Conservation (phyloP, 192 early-diverging fungal species). For the Backusella luteola region DNA sequence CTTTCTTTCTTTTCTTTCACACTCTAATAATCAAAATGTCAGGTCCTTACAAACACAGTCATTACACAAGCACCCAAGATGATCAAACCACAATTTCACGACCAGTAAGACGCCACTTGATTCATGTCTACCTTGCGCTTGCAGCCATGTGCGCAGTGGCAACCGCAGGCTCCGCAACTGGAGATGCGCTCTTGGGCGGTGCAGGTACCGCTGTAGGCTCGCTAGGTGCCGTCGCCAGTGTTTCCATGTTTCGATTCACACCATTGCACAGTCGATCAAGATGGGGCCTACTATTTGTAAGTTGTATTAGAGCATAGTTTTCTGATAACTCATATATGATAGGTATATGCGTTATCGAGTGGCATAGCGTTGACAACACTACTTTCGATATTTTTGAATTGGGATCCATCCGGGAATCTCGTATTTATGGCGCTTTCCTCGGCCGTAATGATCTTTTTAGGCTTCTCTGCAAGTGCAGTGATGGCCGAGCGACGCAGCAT, state of each 20-base stretch:
- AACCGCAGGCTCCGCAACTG: slow-evolving; percentile 12
- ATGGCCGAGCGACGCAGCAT: slow-evolving; percentile 27
- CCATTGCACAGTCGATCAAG: neutral
- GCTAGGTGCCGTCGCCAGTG: slow-evolving; percentile 16
- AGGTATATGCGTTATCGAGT: slow-evolving; percentile 26
- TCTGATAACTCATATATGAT: neutral
- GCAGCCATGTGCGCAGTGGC: slow-evolving; percentile 26
- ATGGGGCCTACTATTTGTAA: slow-evolving; percentile 13
- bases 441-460: slow-evolving; percentile 48
- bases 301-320: neutral
- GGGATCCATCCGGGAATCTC: slow-evolving; percentile 21
- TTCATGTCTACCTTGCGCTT: slow-evolving; percentile 27
- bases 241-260: slow-evolving; percentile 7
- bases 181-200: neutral
- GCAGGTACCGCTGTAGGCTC: neutral
- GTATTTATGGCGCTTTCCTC: slow-evolving; percentile 36
- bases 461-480: slow-evolving; percentile 46
- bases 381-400: slow-evolving; percentile 6
- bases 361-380: slow-evolving; percentile 16
- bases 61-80: neutral
- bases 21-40: neutral
- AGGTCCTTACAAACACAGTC: slow-evolving; percentile 2
- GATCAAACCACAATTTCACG: slow-evolving; percentile 9
- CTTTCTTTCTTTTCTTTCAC: neutral
- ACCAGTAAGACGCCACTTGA: slow-evolving; percentile 23